Evolutionary conservation across 176 grass and related monocot genomes (phyloP).

Genomic region (Triticum urartu): DNA sequence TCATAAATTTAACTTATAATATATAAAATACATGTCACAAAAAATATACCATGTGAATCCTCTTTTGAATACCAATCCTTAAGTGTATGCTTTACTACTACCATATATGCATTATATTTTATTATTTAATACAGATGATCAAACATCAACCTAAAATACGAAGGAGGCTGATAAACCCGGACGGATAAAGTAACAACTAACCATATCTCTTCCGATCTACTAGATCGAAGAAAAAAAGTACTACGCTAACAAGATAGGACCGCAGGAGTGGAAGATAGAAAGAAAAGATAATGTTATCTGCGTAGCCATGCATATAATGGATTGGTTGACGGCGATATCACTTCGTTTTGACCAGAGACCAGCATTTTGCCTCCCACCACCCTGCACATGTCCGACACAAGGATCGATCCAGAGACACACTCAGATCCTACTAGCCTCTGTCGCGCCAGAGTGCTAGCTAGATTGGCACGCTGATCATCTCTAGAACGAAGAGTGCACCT

Average conservation of each 20-base stretch:
- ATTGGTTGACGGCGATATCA: background rate
- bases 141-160: background rate
- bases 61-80: background rate
- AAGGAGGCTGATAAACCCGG: background rate
- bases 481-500: background rate
- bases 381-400: slow-evolving; percentile 11
- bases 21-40: background rate
- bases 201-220: background rate
- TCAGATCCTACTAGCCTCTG: slow-evolving; percentile 39
- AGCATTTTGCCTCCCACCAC: slow-evolving; percentile 29
- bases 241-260: background rate
- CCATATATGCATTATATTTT: background rate
- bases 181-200: background rate
- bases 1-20: background rate
- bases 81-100: background rate
- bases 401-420: slow-evolving; percentile 27
- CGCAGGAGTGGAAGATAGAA: background rate
- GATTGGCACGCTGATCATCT: background rate
- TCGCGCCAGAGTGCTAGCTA: slow-evolving; percentile 9
- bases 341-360: slow-evolving; percentile 21
- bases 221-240: background rate
- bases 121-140: background rate
- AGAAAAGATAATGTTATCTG: background rate
- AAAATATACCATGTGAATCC: background rate
- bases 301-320: slow-evolving; percentile 5